Evolutionary conservation across 2,329 filamentous ascomycete genomes (phyloP).

Genomic region (Xylariaceae sp.): DNA sequence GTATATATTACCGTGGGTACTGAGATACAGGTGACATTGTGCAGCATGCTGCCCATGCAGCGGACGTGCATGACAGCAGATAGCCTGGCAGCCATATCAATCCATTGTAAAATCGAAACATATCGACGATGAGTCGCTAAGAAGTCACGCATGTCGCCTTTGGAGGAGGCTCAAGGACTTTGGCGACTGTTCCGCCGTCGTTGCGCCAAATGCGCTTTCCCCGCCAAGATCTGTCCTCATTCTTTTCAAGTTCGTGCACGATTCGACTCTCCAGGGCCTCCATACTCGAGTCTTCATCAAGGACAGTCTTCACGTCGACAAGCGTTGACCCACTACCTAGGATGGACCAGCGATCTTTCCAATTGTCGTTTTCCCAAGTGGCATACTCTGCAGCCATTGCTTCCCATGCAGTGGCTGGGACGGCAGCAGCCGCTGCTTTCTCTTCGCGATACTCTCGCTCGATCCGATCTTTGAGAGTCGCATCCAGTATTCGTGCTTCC

Average conservation of each 20-base stretch:
- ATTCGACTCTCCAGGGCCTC: conserved; percentile 10
- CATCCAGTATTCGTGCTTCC: conserved; percentile 3
- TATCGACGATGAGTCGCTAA: too few species aligned
- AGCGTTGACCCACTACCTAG: conserved; percentile 9
- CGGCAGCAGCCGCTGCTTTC: conserved; percentile 5
- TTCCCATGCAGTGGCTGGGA: conserved; percentile 6
- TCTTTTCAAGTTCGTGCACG: conserved; percentile 12
- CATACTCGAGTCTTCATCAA: conserved; percentile 12
- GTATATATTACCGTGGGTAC: too few species aligned
- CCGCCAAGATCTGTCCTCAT: conserved; percentile 11
- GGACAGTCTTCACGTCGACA: conserved; percentile 9
- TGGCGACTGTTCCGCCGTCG: conserved; percentile 8
- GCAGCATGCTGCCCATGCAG: too few species aligned
- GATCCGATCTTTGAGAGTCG: neutral
- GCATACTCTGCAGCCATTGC: conserved; percentile 3
- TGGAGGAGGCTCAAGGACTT: neutral
- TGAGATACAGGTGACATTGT: too few species aligned
- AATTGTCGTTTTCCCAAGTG: conserved; percentile 9
- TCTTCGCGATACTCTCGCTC: conserved; percentile 9
- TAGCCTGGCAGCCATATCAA: too few species aligned
- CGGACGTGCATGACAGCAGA: too few species aligned
- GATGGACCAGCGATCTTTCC: conserved; percentile 7
- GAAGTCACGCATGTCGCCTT: neutral
- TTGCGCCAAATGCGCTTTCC: conserved; percentile 12
- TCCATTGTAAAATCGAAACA: too few species aligned